Conservation (phyloP, 2,329 filamentous ascomycete species). For the Botrytis porri region DNA sequence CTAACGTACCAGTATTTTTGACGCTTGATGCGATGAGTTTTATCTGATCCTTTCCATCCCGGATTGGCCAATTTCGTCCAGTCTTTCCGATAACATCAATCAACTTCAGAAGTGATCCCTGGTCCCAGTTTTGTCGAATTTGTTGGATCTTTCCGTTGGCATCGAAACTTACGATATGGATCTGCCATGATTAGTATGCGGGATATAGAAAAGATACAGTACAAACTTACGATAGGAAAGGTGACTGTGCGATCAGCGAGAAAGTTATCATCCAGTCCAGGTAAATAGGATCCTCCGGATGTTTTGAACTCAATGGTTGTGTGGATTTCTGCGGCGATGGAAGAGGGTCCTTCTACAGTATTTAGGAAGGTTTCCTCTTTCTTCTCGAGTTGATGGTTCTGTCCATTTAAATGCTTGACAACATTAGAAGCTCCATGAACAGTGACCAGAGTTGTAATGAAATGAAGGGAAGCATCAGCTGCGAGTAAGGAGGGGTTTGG, state of each 20-base stretch:
- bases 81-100: constrained; percentile 89
- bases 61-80: constrained; percentile 92
- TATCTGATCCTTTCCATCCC: constrained; percentile 79
- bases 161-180: constrained; percentile 87
- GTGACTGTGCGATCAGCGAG: constrained; percentile 76
- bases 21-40: constrained; percentile 67
- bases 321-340: constrained; percentile 74
- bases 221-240: constrained; percentile 70
- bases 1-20: constrained; percentile 45
- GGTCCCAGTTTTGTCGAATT: constrained; percentile 92
- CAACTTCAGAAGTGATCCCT: constrained; percentile 87
- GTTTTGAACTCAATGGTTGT: constrained; percentile 78
- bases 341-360: constrained; percentile 66
- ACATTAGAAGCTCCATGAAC: constrained; percentile 71
- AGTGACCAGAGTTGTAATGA: constrained; percentile 82
- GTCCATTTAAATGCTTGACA: constrained; percentile 72
- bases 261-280: constrained; percentile 91
- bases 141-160: constrained; percentile 73
- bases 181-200: constrained; percentile 47
- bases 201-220: background rate
- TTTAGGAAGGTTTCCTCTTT: constrained; percentile 75
- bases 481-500: constrained; percentile 63
- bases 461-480: constrained; percentile 70
- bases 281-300: constrained; percentile 82
- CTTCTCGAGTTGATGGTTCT: constrained; percentile 75